Percentiles rank a stretch among this genome's conserved stretches.
Conservation (phyloP, 2,329 filamentous ascomycete genomes). For the Geoglossum cookeanum region DNA sequence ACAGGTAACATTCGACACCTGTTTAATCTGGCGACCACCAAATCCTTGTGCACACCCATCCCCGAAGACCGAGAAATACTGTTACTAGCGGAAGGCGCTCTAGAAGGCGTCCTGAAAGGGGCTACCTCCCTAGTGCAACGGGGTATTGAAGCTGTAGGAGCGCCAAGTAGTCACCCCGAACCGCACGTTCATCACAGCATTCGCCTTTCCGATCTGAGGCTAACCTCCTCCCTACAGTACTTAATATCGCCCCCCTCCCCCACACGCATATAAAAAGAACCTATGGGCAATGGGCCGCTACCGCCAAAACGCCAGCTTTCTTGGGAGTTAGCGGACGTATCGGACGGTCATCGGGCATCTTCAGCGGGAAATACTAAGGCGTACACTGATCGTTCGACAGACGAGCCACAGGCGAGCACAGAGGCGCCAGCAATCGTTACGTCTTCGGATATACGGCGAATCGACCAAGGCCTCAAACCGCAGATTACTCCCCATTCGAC, state of each 20-base stretch:
- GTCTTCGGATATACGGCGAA: background rate
- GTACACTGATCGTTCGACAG: background rate
- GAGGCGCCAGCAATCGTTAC: background rate
- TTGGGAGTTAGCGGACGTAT: background rate
- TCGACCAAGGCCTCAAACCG: background rate
- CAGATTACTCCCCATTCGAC: background rate
- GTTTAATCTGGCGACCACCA: background rate
- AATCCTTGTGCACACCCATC: background rate
- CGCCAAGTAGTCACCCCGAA: background rate
- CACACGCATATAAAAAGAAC: background rate
- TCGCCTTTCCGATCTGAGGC: background rate
- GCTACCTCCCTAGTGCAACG: background rate
- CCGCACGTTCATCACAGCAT: no score
- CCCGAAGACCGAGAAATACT: background rate
- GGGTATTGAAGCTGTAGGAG: background rate
- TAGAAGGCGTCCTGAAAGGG: background rate
- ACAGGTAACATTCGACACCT: background rate
- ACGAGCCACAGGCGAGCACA: background rate
- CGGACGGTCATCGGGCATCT: background rate
- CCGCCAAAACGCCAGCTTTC: background rate
- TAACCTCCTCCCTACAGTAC: background rate
- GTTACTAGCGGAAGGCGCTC: background rate
- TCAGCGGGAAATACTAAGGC: background rate
- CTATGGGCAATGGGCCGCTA: background rate
- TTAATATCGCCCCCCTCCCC: background rate